phyloP scores from a whole-genome alignment of 495 filamentous ascomycete species.

The Aspergillus sclerotioniger region DNA sequence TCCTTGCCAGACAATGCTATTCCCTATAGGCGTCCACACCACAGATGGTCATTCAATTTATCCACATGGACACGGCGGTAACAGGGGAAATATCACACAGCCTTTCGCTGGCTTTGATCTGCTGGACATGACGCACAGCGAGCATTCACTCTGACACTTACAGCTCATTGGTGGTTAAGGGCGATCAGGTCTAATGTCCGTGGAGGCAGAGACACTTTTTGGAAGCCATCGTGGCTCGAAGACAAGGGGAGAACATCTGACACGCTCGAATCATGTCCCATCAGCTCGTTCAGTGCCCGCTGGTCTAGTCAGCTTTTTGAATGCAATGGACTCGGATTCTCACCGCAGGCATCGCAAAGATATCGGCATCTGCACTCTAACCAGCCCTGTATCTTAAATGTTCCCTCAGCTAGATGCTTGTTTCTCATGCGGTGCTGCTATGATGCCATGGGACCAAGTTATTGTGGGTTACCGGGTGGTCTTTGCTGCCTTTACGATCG shows the following conservation, averaged over 20 bases:
- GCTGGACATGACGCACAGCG: neutral
- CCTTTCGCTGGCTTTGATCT: neutral
- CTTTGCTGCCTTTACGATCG: slow-evolving; percentile 43
- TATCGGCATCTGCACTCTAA: neutral
- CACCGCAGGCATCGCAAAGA: slow-evolving; percentile 2
- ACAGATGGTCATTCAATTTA: too few species aligned
- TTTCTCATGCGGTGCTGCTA: slow-evolving; percentile 49
- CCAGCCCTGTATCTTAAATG: slow-evolving; percentile 9
- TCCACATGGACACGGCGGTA: too few species aligned
- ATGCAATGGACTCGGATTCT: slow-evolving; percentile 1
- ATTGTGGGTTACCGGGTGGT: slow-evolving; percentile 46
- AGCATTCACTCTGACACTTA: neutral
- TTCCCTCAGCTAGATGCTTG: slow-evolving; percentile 46
- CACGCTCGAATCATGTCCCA: neutral
- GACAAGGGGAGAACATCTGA: neutral
- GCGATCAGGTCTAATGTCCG: neutral
- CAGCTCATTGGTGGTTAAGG: neutral
- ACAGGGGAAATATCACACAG: neutral
- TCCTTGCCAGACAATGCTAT: too few species aligned
- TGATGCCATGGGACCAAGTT: slow-evolving; percentile 48
- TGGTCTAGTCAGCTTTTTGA: neutral
- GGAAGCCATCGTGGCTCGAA: neutral
- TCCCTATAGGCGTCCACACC: too few species aligned
- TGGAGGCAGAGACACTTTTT: neutral
- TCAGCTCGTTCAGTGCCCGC: neutral